Evolutionary conservation across 495 filamentous ascomycete species (phyloP).

Genomic region (Neurospora sp.): DNA sequence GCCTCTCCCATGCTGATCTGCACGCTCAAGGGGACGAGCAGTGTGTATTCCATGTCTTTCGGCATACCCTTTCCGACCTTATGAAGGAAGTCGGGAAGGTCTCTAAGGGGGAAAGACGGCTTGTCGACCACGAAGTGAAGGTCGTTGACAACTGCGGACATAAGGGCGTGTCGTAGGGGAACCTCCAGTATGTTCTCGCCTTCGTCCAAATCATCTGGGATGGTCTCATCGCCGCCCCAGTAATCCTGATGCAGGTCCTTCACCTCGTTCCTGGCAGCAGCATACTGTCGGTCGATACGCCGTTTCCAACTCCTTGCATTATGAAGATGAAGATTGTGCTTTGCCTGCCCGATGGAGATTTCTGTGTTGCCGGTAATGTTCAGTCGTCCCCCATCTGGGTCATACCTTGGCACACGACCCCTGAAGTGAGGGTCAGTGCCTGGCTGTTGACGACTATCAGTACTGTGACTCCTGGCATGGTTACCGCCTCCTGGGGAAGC

Average conservation of each 20-base stretch:
- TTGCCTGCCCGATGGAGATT: constrained; percentile 62
- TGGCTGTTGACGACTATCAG: constrained; percentile 31
- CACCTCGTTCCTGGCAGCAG: constrained; percentile 59
- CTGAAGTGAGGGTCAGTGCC: constrained; percentile 15
- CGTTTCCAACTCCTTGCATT: constrained; percentile 90
- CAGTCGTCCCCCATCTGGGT: constrained; percentile 60
- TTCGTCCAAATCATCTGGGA: constrained; percentile 70
- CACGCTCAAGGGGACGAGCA: constrained; percentile 83
- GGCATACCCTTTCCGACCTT: constrained; percentile 94
- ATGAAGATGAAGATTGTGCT: constrained; percentile 60
- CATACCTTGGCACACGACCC: constrained; percentile 46
- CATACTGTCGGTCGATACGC: constrained; percentile 69
- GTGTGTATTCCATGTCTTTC: constrained; percentile 73
- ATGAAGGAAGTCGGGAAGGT: constrained; percentile 74
- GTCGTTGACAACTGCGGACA: constrained; percentile 74
- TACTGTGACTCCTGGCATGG: constrained; percentile 44
- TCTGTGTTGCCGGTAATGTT: constrained; percentile 57
- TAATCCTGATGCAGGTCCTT: constrained; percentile 71
- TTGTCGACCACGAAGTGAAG: constrained; percentile 82
- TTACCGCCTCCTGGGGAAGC: constrained; percentile 17
- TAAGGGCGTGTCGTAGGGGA: constrained; percentile 74
- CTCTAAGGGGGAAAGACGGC: constrained; percentile 74
- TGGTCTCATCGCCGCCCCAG: constrained; percentile 64
- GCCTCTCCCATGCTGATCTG: constrained; percentile 89
- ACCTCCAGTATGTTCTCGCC: constrained; percentile 78